These are phyloP conservation scores for Phytophthora uliginosa DNA, from an alignment of 352 stramenopile species.

Conservation along the genomic window DNA sequence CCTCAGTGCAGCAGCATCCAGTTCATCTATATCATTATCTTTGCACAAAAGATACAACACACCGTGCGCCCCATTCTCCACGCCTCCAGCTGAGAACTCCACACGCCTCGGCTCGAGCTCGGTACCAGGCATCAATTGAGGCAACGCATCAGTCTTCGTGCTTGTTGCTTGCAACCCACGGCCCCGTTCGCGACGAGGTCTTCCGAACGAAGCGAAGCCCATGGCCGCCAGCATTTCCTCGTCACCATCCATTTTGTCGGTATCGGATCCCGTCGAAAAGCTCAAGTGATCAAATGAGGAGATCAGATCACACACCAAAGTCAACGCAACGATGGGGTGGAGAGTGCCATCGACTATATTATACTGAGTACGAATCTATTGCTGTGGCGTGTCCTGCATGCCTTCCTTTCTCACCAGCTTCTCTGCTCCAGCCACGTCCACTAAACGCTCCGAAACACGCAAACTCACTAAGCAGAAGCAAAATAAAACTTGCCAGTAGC, in stretches of 20 bases:
- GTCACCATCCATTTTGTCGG: slow-evolving; percentile 42
- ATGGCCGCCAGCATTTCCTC: slow-evolving; percentile 53
- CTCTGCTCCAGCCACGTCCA: slow-evolving; percentile 30
- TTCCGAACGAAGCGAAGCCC: slow-evolving; percentile 77
- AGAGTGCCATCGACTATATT: slow-evolving; percentile 53
- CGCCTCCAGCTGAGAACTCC: slow-evolving; percentile 3
- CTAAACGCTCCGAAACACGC: slow-evolving; percentile 41
- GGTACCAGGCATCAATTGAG: slow-evolving; percentile 53
- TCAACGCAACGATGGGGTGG: not conserved
- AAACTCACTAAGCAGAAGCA: slow-evolving; percentile 49
- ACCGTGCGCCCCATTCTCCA: slow-evolving; percentile 32
- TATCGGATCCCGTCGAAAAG: slow-evolving; percentile 9
- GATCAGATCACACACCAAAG: not conserved
- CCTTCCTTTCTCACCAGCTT: slow-evolving; percentile 26
- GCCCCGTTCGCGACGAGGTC: slow-evolving; percentile 14
- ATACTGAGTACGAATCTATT: slow-evolving; percentile 60
- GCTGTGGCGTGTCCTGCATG: slow-evolving; percentile 29
- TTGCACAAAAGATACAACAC: slow-evolving; percentile 48
- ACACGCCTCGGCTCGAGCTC: slow-evolving; percentile 27
- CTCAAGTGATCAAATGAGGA: not conserved
- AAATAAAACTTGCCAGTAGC: slow-evolving; percentile 41
- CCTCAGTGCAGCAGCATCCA: slow-evolving; percentile 20
- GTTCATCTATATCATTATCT: not conserved
- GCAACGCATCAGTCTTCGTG: slow-evolving; percentile 9
- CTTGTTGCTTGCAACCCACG: not conserved